A percentile compares a stretch with the other conserved stretches of the same genome.
Conservation (phyloP, 1,284 basidiomycete species). For the Trichosporon faecale region DNA sequence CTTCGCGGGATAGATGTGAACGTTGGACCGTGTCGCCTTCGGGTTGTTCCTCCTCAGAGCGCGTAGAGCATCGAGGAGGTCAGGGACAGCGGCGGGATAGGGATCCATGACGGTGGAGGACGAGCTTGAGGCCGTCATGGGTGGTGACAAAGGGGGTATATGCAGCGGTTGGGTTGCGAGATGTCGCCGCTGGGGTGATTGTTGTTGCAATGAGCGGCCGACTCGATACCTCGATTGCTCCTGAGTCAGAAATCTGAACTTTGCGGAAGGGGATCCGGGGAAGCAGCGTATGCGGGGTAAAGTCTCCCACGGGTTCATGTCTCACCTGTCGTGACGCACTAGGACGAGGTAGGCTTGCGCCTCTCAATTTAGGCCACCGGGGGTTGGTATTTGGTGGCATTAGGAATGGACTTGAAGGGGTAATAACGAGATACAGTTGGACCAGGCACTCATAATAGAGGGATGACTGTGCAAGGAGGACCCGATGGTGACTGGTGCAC, state of each 20-base stretch:
- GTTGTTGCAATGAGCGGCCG: not conserved
- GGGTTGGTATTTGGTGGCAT: not conserved
- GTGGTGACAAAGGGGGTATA: not conserved
- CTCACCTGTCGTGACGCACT: not conserved
- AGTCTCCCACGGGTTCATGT: not conserved
- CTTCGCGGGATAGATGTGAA: conserved; percentile 41
- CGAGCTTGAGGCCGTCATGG: not conserved
- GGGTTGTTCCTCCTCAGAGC: conserved; percentile 34
- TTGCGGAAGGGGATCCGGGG: not conserved
- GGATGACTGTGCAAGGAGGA: not conserved
- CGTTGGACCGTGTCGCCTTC: conserved; percentile 41
- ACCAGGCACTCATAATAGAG: not conserved
- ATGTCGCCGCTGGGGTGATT: not conserved
- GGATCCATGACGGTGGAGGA: conserved; percentile 5
- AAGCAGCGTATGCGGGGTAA: not conserved
- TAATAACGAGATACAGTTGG: not conserved
- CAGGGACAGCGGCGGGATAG: conserved; percentile 33
- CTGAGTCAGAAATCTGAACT: conserved; percentile 7
- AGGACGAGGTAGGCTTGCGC: not conserved
- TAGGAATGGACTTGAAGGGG: not conserved
- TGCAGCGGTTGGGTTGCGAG: not conserved
- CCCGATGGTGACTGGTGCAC: not conserved
- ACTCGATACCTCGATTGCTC: not conserved
- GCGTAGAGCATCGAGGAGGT: conserved; percentile 38
- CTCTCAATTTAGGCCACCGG: not conserved